Evolutionary conservation across 164 flowering plant genomes (phyloP), one percentile per base, ranked within the genome.

Genomic region (Vitis labrusca): DNA sequence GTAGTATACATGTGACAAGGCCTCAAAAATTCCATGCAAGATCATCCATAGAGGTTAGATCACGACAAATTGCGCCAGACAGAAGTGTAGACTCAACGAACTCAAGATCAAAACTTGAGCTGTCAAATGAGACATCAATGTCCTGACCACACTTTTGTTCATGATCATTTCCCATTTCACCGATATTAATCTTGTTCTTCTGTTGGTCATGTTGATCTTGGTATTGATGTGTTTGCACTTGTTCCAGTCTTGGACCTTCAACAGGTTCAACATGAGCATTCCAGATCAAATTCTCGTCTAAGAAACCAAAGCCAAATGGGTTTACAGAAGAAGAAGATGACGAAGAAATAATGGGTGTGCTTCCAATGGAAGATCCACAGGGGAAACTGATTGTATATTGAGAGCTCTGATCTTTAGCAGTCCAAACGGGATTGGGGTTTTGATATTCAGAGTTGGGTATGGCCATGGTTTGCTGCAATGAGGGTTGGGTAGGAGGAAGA

Each of bases 1-100:
- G 44, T 37, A 37, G 0, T 37, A 37, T 51, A 27, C n/a, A 49
- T 6, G 27, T 23, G 27, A 50, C 15, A 50, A n/a, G 11, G 48
- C 14, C 15, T 59, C 74, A 79, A 68, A 64, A 69, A 70, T 61
- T 60, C 76, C 80, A 76, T 55, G 64, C 60, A 66, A 73, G n/a
- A 61, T 73, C 76, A 70, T 65, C 76, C 74, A 74, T 64, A 17
- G 75, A 69, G 61, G 27, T 70, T 48, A 61, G 27, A 71, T 68
- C 74, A 55, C 59, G 23, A 65, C 72, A 82, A 70, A 82, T 74
- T 48, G 78, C 79, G 54, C 69, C 67, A 63, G 84, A 74, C 75
- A 83, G 55, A n/a, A 81, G 56, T 32, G 89, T 37, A 15, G 86
- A 71, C 13, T 79, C 85, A 72, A 80, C 59, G 60, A 83, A 78